phyloP scores from a whole-genome alignment of 768 basidiomycete species.

The Auriscalpium vulgare region DNA sequence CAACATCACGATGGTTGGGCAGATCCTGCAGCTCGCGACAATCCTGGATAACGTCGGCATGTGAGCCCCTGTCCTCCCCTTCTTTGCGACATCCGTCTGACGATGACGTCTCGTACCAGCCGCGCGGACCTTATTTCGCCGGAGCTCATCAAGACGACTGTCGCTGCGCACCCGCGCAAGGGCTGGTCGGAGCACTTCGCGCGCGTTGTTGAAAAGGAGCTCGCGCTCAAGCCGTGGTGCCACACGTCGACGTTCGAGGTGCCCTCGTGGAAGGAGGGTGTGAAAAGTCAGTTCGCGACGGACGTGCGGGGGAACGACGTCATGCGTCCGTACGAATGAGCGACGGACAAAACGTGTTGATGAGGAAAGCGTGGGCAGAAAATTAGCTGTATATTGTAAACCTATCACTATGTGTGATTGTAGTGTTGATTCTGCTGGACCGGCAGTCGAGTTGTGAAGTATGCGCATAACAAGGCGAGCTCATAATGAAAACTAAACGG shows the following conservation, averaged over 20 bases:
- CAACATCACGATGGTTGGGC: slow-evolving; percentile 43
- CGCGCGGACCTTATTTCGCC: slow-evolving; percentile 37
- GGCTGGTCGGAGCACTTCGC: slow-evolving; percentile 41
- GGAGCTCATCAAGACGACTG: slow-evolving; percentile 32
- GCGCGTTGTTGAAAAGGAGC: slow-evolving; percentile 35
- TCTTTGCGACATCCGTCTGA: neutral
- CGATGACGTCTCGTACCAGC: slow-evolving; percentile 18
- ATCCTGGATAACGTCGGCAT: slow-evolving; percentile 41
- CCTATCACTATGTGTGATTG: too few species aligned
- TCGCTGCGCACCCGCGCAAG: slow-evolving; percentile 32
- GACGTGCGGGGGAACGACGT: slow-evolving; percentile 36
- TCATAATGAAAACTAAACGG: too few species aligned
- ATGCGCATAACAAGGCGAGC: too few species aligned
- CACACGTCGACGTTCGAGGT: slow-evolving; percentile 41
- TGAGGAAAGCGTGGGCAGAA: too few species aligned
- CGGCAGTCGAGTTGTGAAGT: too few species aligned
- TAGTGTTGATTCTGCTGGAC: too few species aligned
- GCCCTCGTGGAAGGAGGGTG: slow-evolving; percentile 35
- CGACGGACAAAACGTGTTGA: too few species aligned
- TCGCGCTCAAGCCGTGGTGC: slow-evolving; percentile 41
- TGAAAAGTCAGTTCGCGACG: slow-evolving; percentile 38
- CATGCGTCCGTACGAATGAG: slow-evolving; percentile 34
- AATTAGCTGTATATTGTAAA: too few species aligned
- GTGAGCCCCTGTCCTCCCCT: slow-evolving; percentile 20
- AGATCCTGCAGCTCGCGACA: slow-evolving; percentile 41